Evolutionary conservation across 495 filamentous ascomycete genomes (phyloP).

Genomic region (Penicillium mononematosum): DNA sequence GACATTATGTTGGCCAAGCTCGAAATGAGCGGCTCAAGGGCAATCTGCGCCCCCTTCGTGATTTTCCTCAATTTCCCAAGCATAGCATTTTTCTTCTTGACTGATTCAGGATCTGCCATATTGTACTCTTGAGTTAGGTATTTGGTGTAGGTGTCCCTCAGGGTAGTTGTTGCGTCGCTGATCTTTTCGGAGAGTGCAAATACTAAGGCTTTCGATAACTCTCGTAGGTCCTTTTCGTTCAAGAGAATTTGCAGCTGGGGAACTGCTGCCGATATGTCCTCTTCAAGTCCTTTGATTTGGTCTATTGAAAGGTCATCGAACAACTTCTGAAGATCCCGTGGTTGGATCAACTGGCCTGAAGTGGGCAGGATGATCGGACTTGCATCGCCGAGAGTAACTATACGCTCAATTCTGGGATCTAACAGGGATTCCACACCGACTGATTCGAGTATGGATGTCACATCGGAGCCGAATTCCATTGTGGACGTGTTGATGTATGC

Average conservation of each 20-base stretch:
- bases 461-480: neutral
- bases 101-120: neutral
- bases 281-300: neutral
- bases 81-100: neutral
- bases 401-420: neutral
- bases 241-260: neutral
- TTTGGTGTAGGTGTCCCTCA: neutral
- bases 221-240: neutral
- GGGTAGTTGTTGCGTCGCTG: neutral
- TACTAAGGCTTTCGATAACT: neutral
- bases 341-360: neutral
- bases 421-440: neutral
- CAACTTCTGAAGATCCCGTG: neutral
- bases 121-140: neutral
- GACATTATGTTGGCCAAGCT: constrained; percentile 26
- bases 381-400: neutral
- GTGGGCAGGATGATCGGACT: neutral
- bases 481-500: neutral
- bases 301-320: neutral
- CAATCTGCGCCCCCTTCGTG: neutral
- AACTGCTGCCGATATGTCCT: constrained; percentile 1
- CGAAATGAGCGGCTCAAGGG: constrained; percentile 13
- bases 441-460: neutral
- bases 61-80: neutral
- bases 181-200: neutral